A percentile compares a stretch with the other conserved stretches of the same genome.
These are phyloP conservation scores for Aspergillus intermedius DNA, from an alignment of 2,329 filamentous ascomycete species.

Conservation along the genomic window DNA sequence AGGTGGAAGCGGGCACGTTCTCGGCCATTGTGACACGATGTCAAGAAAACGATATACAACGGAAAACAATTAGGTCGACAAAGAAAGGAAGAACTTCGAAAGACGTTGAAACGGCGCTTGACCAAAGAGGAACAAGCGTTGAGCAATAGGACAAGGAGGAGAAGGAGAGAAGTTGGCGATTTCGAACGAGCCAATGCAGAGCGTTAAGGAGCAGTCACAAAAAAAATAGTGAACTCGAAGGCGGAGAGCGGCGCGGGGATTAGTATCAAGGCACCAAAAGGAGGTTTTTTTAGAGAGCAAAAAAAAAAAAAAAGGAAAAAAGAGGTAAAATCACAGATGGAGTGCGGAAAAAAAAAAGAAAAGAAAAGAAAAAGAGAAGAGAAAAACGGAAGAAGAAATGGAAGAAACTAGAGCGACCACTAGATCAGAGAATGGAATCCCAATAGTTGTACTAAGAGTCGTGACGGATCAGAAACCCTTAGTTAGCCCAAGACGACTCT, in stretches of 20 bases:
- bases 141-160: slow-evolving; percentile 1
- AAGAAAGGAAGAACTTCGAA: slow-evolving; percentile 15
- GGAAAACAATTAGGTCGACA: slow-evolving; percentile 13
- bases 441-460: too few species aligned
- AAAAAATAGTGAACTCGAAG: slow-evolving; percentile 15
- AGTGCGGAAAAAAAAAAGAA: slow-evolving; percentile 13
- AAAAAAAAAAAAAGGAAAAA: slow-evolving; percentile 16
- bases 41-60: slow-evolving; percentile 12
- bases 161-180: slow-evolving; percentile 1
- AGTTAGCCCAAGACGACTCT: not conserved
- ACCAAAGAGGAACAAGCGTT: slow-evolving; percentile 8
- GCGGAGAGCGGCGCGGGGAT: slow-evolving; percentile 21
- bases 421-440: slow-evolving; percentile 2
- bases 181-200: slow-evolving; percentile 17
- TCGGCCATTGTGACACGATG: slow-evolving; percentile 64
- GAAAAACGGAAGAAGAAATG: slow-evolving; percentile 11
- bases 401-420: slow-evolving; percentile 10
- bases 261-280: slow-evolving; percentile 11
- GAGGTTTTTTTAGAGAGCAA: slow-evolving; percentile 9
- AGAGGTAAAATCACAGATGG: slow-evolving; percentile 13
- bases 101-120: slow-evolving; percentile 9
- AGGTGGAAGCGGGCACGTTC: slow-evolving; percentile 56
- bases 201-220: slow-evolving; percentile 19
- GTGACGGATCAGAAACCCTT: not conserved
- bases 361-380: slow-evolving; percentile 8